These are phyloP conservation scores for Apiospora arundinis DNA, from an alignment of 2,329 filamentous ascomycete species.

Conservation along the genomic window DNA sequence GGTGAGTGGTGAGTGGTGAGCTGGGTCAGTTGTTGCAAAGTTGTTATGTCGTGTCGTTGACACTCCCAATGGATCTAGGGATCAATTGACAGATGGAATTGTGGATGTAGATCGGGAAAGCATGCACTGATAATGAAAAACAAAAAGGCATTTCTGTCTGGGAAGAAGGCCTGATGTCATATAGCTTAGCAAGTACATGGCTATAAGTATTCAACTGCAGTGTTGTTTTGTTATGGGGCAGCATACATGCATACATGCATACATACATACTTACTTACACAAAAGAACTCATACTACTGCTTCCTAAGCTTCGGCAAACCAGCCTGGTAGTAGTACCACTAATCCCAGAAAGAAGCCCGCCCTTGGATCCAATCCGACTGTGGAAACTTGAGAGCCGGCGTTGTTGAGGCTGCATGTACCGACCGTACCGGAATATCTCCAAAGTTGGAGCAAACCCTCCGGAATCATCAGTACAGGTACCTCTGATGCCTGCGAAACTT, in stretches of 20 bases:
- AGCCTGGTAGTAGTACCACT: not conserved
- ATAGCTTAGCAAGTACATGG: not conserved
- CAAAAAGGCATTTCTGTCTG: not conserved
- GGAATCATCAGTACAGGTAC: not conserved
- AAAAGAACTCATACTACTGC: too few species aligned
- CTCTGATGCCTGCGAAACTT: not conserved
- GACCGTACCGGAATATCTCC: not conserved
- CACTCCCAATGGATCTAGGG: not conserved
- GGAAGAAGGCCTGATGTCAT: not conserved
- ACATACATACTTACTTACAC: too few species aligned
- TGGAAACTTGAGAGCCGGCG: not conserved
- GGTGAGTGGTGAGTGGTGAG: not conserved
- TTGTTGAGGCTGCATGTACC: constrained; percentile 1
- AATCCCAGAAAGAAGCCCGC: not conserved
- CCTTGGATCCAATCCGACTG: not conserved
- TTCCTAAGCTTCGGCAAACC: not conserved
- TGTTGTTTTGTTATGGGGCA: not conserved
- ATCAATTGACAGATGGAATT: not conserved
- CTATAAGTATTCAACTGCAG: not conserved
- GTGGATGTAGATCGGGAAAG: not conserved
- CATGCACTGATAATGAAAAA: not conserved
- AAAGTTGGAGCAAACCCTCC: not conserved
- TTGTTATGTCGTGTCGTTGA: not conserved
- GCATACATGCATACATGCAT: not conserved
- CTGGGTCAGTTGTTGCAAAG: not conserved